Evolutionary conservation across 768 basidiomycete species (phyloP).

Genomic region (Clathrus columnatus): DNA sequence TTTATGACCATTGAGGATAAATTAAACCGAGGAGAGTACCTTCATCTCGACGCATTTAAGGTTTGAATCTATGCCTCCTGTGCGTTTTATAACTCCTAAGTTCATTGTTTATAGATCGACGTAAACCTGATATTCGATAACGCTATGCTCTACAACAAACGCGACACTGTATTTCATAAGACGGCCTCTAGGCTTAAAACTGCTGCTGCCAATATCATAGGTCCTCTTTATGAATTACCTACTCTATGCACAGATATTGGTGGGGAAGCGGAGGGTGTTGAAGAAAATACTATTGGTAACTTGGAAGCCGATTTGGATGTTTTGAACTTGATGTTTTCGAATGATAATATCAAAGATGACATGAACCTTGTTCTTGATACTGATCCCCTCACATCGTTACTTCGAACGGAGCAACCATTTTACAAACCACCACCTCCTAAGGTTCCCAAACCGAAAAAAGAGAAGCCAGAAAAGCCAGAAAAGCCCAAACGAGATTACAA

Average conservation of each 20-base stretch:
- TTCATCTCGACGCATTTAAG: slow-evolving; percentile 66
- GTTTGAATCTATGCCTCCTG: slow-evolving; percentile 57
- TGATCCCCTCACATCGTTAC: slow-evolving; percentile 57
- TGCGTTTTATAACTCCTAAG: background rate
- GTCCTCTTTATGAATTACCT: slow-evolving; percentile 3
- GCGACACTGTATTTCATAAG: slow-evolving; percentile 62
- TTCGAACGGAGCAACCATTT: slow-evolving; percentile 56
- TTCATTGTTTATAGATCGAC: slow-evolving; percentile 46
- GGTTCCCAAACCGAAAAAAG: slow-evolving; percentile 26
- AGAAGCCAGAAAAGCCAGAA: background rate
- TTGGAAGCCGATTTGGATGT: slow-evolving; percentile 61
- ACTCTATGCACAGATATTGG: background rate
- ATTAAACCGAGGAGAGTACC: slow-evolving; percentile 76
- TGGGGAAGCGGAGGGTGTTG: background rate
- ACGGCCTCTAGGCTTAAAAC: slow-evolving; percentile 56
- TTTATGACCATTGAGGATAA: slow-evolving; percentile 77
- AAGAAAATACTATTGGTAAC: slow-evolving; percentile 40
- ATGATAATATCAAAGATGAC: slow-evolving; percentile 43
- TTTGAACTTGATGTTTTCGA: slow-evolving; percentile 47
- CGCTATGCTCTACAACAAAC: slow-evolving; percentile 78
- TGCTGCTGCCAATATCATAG: slow-evolving; percentile 31
- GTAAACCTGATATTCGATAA: slow-evolving; percentile 78
- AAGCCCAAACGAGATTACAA: slow-evolving; percentile 4
- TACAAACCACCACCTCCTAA: slow-evolving; percentile 45
- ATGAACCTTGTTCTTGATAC: slow-evolving; percentile 46